Evolutionary conservation across 2,329 filamentous ascomycete genomes (phyloP).

Genomic region (Aschersonia sp.): DNA sequence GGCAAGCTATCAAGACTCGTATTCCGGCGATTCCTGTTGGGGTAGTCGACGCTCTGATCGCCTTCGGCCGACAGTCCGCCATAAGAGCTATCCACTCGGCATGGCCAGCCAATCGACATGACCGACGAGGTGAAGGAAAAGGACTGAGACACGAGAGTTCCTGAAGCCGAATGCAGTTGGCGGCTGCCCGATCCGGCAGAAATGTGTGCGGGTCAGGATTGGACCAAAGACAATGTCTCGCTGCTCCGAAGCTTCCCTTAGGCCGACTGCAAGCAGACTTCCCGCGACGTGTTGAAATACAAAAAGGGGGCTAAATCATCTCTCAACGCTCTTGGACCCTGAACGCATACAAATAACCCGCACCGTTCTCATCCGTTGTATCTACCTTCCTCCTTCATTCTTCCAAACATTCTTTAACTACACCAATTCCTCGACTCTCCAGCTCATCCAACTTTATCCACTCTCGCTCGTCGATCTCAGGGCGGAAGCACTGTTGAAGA

Average conservation of each 20-base stretch:
- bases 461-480: slow-evolving; percentile 4
- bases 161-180: background rate
- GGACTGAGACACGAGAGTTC: background rate
- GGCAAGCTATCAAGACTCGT: no score
- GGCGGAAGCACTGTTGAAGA: background rate
- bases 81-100: no score
- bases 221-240: background rate
- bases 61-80: no score
- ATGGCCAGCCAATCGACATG: no score
- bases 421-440: no score
- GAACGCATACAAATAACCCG: background rate
- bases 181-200: background rate
- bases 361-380: background rate
- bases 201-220: background rate
- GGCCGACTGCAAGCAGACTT: background rate
- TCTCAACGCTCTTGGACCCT: background rate
- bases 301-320: background rate
- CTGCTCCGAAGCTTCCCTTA: background rate
- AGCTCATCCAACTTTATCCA: slow-evolving; percentile 7
- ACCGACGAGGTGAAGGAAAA: background rate
- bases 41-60: no score
- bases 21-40: no score
- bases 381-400: background rate
- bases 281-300: background rate
- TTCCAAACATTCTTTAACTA: background rate